phyloP scores from a whole-genome alignment of 2,329 filamentous ascomycete species.

The Lachnellula suecica region DNA sequence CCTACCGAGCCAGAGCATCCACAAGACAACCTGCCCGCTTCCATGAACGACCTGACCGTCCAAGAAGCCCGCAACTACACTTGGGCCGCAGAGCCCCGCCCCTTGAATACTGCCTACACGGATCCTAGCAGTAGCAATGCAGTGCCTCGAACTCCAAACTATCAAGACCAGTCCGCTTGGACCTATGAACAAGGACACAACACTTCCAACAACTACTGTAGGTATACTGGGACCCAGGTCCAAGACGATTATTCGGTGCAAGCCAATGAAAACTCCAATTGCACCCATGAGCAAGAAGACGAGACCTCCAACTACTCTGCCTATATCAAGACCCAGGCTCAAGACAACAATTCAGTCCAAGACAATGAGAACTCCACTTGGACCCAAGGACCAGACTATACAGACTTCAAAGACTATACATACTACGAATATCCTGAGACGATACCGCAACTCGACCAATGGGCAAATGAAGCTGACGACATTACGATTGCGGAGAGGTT shows the following conservation, averaged over 20 bases:
- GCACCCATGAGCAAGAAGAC: background rate
- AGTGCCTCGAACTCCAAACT: no score
- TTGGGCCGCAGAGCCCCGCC: no score
- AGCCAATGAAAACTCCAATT: no score
- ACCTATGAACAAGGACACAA: no score
- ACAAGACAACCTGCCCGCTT: background rate
- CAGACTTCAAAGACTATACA: background rate
- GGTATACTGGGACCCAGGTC: no score
- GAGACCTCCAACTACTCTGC: no score
- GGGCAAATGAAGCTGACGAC: conserved; percentile 1
- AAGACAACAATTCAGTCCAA: background rate
- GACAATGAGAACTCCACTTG: background rate
- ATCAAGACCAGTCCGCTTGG: no score
- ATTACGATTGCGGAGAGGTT: conserved; percentile 5
- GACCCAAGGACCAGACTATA: background rate
- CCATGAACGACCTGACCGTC: background rate
- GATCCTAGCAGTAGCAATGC: no score
- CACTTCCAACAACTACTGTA: background rate
- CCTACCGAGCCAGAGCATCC: background rate
- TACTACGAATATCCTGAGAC: background rate
- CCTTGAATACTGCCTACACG: no score
- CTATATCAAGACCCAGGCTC: no score
- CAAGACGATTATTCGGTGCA: no score
- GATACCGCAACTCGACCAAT: background rate
- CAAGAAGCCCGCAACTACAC: background rate